These are phyloP conservation scores for Alternaria gaisen DNA, from an alignment of 2,329 filamentous ascomycete genomes.

Conservation along the genomic window DNA sequence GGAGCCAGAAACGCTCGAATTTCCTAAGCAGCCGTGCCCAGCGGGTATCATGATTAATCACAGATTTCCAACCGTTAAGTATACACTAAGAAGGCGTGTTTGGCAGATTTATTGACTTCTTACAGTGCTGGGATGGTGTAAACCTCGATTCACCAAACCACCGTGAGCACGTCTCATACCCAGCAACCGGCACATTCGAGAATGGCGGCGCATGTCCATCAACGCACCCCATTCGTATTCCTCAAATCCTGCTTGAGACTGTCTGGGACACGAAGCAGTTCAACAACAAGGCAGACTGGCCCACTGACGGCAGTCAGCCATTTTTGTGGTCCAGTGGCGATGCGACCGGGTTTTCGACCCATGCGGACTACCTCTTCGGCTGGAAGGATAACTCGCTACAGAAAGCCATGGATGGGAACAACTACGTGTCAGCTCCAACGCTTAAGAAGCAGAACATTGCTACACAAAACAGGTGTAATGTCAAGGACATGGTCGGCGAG, in stretches of 20 bases:
- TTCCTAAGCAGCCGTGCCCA: slow-evolving; percentile 36
- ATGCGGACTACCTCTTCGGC: slow-evolving; percentile 47
- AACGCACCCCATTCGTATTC: slow-evolving; percentile 40
- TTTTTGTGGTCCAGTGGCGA: slow-evolving; percentile 46
- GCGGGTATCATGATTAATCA: slow-evolving; percentile 41
- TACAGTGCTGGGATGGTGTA: slow-evolving; percentile 37
- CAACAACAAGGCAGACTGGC: slow-evolving; percentile 47
- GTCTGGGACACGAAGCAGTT: slow-evolving; percentile 45
- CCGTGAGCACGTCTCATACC: slow-evolving; percentile 39
- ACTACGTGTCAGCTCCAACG: slow-evolving; percentile 40
- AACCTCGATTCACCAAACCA: slow-evolving; percentile 41
- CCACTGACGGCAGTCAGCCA: slow-evolving; percentile 41
- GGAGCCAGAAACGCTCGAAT: slow-evolving; percentile 34
- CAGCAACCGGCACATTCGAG: slow-evolving; percentile 42
- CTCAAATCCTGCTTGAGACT: slow-evolving; percentile 45
- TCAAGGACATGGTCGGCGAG: slow-evolving; percentile 44
- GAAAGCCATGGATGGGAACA: slow-evolving; percentile 40
- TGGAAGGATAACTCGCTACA: slow-evolving; percentile 23
- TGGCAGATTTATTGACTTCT: neutral
- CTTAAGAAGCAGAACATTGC: slow-evolving; percentile 47
- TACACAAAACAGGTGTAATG: slow-evolving; percentile 46
- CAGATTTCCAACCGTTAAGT: slow-evolving; percentile 30
- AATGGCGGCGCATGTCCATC: slow-evolving; percentile 39
- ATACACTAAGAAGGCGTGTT: neutral
- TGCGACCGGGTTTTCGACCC: slow-evolving; percentile 36